phyloP scores from a whole-genome alignment of 495 filamentous ascomycete species.

The Penicillium daleae region DNA sequence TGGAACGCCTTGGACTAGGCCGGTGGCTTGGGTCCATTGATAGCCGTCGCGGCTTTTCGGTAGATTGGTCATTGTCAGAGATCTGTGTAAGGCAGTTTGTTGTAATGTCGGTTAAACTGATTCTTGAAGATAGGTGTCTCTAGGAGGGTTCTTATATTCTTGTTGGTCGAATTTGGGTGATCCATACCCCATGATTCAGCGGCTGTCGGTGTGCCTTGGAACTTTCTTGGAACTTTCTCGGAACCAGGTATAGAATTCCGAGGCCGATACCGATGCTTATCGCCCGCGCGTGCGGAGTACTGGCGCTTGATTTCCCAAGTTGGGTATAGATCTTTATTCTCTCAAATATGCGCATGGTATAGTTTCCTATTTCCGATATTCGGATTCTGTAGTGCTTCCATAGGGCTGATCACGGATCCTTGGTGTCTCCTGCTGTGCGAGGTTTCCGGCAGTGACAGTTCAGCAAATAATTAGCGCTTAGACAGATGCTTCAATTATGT shows the following conservation, averaged over 20 bases:
- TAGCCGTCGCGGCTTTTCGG: slow-evolving; percentile 1
- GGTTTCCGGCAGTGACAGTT: neutral
- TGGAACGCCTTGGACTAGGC: neutral
- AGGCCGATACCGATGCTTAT: slow-evolving; percentile 1
- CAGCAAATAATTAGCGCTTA: too few species aligned
- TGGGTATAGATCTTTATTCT: neutral
- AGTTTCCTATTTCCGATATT: neutral
- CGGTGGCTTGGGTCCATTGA: neutral
- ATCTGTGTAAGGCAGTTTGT: neutral
- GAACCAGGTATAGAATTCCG: neutral
- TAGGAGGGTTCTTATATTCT: neutral
- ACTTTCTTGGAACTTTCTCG: neutral
- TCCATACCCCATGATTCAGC: neutral
- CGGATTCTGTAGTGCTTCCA: neutral
- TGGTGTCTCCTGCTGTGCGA: neutral
- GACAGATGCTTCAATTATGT: neutral
- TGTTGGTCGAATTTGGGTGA: neutral
- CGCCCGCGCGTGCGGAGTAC: neutral
- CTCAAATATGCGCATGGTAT: neutral
- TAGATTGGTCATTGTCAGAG: neutral
- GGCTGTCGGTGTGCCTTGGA: neutral
- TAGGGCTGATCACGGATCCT: neutral
- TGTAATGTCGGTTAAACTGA: neutral
- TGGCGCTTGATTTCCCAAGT: neutral
- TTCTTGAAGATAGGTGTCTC: neutral